Percentiles rank a stretch among this genome's conserved stretches.
Evolutionary conservation across 495 filamentous ascomycete species (phyloP).

Genomic region (Aspergillus bertholletiae): DNA sequence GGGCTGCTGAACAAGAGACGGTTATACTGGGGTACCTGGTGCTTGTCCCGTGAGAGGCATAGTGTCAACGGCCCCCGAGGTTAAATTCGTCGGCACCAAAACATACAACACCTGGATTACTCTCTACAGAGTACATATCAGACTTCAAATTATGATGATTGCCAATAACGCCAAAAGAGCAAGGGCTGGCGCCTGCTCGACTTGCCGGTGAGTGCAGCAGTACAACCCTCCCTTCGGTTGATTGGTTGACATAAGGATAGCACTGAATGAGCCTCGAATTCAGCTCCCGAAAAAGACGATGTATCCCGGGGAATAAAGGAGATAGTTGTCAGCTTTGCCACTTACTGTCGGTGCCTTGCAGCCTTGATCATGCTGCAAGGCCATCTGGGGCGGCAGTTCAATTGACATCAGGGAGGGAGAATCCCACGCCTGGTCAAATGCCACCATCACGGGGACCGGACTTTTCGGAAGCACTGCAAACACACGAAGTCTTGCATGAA

Average conservation of each 20-base stretch:
- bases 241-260: neutral
- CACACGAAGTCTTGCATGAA: slow-evolving; percentile 7
- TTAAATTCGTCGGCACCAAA: no score
- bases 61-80: no score
- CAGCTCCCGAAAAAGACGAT: slow-evolving; percentile 21
- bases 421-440: neutral
- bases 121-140: neutral
- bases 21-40: no score
- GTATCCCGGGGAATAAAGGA: slow-evolving; percentile 11
- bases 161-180: slow-evolving; percentile 9
- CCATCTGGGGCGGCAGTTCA: no score
- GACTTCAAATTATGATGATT: neutral
- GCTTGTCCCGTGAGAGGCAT: no score
- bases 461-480: neutral
- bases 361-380: neutral
- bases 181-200: slow-evolving; percentile 20
- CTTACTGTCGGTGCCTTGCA: slow-evolving; percentile 11
- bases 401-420: neutral
- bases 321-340: slow-evolving; percentile 14
- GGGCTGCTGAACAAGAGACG: no score
- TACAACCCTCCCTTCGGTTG: neutral
- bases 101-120: no score
- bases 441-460: neutral
- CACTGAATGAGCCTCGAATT: neutral
- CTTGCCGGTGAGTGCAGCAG: slow-evolving; percentile 18